Evolutionary conservation across 2,329 filamentous ascomycete genomes (phyloP), one percentile per base, ranked within the genome.

Genomic region (Pseudogymnoascus sp.): DNA sequence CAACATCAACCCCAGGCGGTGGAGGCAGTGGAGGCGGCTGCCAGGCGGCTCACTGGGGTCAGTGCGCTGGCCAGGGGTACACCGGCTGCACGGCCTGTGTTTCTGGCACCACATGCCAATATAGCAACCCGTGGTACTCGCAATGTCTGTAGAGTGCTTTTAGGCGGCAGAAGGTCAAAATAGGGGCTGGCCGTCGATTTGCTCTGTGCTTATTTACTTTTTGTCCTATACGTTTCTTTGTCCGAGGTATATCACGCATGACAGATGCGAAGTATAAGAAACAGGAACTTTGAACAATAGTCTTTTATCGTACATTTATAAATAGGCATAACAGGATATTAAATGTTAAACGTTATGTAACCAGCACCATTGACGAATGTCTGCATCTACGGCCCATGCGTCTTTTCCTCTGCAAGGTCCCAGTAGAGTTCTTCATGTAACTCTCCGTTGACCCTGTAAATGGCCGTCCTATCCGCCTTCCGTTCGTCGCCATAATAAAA

Each of bases 401-500:
- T 67, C 60, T 72, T 69, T 0, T 62, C 69, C 52, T 75, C 69
- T 0, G 76, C 73, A 2, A 82, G 68, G 45, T 76, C 67, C 29
- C 67, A 66, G 65, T 75, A 81, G 27, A 75, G 66, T 2, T 76
- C 69, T 1, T 65, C 77, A 68, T 79, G 76, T 0, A 76, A 76
- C 7, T 74, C 69, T 1, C 77, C 78, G 58, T 74, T 69, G n/a
- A 80, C 69, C 0, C 13, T 60, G 21, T 64, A 69, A 4, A 65
- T 66, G 0, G 71, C 68, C 1, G 67, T 60, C 0, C 80, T 79
- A 59, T 79, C 73, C 0, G 70, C 62, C 9, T 74, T 75, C 9
- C 80, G 72, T 66, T 83, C 77, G 59, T 83, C 79, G 3, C 71
- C 77, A 61, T 78, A 83, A 65, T 82, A 81, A 66, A 82, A 83